Base-by-base conservation (phyloP, 805 yeast genomes). In the Wickerhamomyces bovis region DNA sequence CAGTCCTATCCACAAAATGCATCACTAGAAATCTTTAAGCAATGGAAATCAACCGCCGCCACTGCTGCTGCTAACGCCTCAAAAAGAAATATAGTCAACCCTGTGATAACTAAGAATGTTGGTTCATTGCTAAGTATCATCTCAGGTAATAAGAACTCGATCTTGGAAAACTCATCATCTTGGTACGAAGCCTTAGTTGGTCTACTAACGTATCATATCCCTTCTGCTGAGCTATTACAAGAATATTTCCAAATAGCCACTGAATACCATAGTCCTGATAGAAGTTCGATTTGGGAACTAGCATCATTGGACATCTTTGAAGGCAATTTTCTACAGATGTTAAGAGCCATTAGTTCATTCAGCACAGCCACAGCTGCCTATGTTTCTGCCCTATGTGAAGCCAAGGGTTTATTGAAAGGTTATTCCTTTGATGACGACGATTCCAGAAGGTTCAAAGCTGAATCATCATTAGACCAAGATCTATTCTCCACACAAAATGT, bases 111-210 rank as follows among this genome's bases (percentile, higher is more conserved):
- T 6, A 63, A 59, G 38, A 49, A 52, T 44, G 53, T 71, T 21
- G 63, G 57, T 49, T 61, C 62, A 22, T 57, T 67, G 7, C 49
- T 72, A 22, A 47, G 57, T 15, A 51, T 72, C 18, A 46, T 71
- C 0, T 57, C 71, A 28, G 76, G 76, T 18, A 61, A 68, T 41
- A 64, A 68, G 42, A 53, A 57, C 35, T 69, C 80, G 3, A 83
- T 83, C 20, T 59, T 78, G 4, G 67, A 69, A 15, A 70, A 68
- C 54, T 74, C 86, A 15, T 67, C 69, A 7, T 64, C 77, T 0
- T 85, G 95, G 95, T 84, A 81, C 58, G 94, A 85, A 57, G 70
- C 81, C 13, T 71, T 78, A 36, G 66, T 73, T 36, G 78, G 79
- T 8, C 69, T 81, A n/a, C 60, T 79, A 10, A 64, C 81, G 35